Conservation (phyloP, 164 flowering plant species). For the Stephania japonica region DNA sequence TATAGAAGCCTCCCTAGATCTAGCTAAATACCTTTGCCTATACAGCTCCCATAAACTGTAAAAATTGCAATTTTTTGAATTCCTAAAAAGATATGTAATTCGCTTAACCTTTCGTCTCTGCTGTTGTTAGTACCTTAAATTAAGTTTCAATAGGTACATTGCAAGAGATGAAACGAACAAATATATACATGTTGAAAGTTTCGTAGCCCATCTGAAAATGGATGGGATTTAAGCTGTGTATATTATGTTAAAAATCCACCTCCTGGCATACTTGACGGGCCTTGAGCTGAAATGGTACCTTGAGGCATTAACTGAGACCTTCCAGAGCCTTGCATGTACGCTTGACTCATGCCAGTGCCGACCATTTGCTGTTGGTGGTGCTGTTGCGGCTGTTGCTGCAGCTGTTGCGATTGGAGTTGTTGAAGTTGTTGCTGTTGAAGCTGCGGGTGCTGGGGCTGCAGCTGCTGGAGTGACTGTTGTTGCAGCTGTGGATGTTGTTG, state of each 20-base stretch:
- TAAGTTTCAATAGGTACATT: background rate
- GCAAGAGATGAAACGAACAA: background rate
- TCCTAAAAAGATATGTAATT: background rate
- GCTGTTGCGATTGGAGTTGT: constrained; percentile 18
- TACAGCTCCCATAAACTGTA: background rate
- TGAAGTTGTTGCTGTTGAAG: constrained; percentile 11
- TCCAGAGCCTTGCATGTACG: constrained; percentile 63
- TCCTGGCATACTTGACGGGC: constrained; percentile 62
- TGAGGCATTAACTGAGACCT: constrained; percentile 67
- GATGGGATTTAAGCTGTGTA: background rate
- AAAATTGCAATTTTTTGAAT: background rate
- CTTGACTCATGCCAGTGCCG: constrained; percentile 51
- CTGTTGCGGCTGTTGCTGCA: constrained; percentile 22
- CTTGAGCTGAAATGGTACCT: constrained; percentile 68
- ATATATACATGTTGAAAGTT: background rate
- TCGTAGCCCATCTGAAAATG: background rate
- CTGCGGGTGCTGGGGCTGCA: constrained; percentile 24
- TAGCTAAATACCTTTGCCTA: background rate
- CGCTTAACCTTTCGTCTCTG: background rate
- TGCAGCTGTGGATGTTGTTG: constrained; percentile 21
- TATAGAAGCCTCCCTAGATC: too few species aligned
- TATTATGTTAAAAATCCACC: constrained; percentile 49
- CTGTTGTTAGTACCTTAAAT: background rate
- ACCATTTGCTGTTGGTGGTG: constrained; percentile 38
- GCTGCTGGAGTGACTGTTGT: constrained; percentile 21